Conservation (phyloP, 1,284 basidiomycete species). For the Retiboletus flavoniger region DNA sequence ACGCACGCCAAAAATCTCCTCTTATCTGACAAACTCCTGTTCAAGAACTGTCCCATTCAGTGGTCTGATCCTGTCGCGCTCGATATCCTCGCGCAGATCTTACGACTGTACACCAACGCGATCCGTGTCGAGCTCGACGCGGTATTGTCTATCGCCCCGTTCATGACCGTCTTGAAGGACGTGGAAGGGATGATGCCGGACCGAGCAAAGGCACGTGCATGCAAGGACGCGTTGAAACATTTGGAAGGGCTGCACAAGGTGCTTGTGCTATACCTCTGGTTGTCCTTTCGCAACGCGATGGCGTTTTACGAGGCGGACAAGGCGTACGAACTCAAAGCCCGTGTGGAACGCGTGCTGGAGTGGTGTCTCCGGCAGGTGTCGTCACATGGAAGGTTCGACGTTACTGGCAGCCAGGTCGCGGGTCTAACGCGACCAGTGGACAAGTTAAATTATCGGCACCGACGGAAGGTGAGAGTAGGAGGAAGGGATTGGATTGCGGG, state of each 20-base stretch:
- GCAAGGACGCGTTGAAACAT: slow-evolving; percentile 37
- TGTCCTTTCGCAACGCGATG: slow-evolving; percentile 74
- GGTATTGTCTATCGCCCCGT: slow-evolving; percentile 36
- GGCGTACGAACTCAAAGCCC: slow-evolving; percentile 57
- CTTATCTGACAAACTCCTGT: slow-evolving; percentile 48
- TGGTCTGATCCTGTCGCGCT: slow-evolving; percentile 41
- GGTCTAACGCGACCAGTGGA: neutral
- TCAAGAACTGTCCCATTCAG: slow-evolving; percentile 48
- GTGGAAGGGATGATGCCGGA: slow-evolving; percentile 38
- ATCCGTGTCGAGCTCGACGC: slow-evolving; percentile 40
- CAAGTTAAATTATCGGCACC: slow-evolving; percentile 23
- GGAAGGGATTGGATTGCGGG: slow-evolving; percentile 18
- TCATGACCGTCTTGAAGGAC: slow-evolving; percentile 44
- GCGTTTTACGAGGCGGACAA: slow-evolving; percentile 63
- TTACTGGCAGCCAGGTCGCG: neutral
- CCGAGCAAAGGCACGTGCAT: slow-evolving; percentile 4
- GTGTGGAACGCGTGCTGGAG: slow-evolving; percentile 71
- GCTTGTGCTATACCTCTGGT: slow-evolving; percentile 87
- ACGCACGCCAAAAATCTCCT: slow-evolving; percentile 41
- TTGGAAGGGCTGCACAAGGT: slow-evolving; percentile 83
- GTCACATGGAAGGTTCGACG: slow-evolving; percentile 1
- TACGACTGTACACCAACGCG: slow-evolving; percentile 35
- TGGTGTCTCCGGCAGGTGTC: slow-evolving; percentile 53
- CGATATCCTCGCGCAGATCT: slow-evolving; percentile 37
- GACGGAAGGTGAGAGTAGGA: slow-evolving; percentile 4